Percentiles rank a stretch among this genome's conserved stretches.
These are phyloP conservation scores for Cryptococcus jaspeensis DNA, from an alignment of 1,284 basidiomycete genomes.

Conservation along the genomic window DNA sequence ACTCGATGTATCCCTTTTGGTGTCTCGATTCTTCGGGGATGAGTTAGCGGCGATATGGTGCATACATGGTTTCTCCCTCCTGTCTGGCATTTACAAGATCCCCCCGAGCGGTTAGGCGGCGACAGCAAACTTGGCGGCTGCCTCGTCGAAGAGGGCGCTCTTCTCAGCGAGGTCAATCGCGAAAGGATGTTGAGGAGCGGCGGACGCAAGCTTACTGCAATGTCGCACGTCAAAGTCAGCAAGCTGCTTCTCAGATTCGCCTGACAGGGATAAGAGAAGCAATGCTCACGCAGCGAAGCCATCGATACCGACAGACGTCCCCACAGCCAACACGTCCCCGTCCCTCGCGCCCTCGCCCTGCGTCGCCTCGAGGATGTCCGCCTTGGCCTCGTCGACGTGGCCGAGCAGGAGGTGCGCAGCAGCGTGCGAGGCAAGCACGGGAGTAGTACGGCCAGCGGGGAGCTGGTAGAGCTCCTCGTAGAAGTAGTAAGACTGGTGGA, in stretches of 20 bases:
- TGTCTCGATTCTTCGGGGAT: neutral
- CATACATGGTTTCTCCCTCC: neutral
- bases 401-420: conserved; percentile 77
- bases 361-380: conserved; percentile 76
- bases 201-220: conserved; percentile 33
- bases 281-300: conserved; percentile 64
- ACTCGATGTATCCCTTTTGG: neutral
- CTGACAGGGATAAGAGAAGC: neutral
- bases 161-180: conserved; percentile 44
- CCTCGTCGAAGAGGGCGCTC: conserved; percentile 58
- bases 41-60: neutral
- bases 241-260: no score
- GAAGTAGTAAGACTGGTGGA: conserved; percentile 71
- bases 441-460: conserved; percentile 70
- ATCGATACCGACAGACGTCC: conserved; percentile 60
- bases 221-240: neutral
- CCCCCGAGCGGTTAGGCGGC: conserved; percentile 25
- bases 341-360: conserved; percentile 58
- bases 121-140: conserved; percentile 61
- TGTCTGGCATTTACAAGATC: neutral
- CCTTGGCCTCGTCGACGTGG: conserved; percentile 76
- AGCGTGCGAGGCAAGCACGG: conserved; percentile 74
- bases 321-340: conserved; percentile 71
- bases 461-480: conserved; percentile 89
- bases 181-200: conserved; percentile 41